Evolutionary conservation across 768 basidiomycete genomes (phyloP).

Genomic region (Mycena venus): DNA sequence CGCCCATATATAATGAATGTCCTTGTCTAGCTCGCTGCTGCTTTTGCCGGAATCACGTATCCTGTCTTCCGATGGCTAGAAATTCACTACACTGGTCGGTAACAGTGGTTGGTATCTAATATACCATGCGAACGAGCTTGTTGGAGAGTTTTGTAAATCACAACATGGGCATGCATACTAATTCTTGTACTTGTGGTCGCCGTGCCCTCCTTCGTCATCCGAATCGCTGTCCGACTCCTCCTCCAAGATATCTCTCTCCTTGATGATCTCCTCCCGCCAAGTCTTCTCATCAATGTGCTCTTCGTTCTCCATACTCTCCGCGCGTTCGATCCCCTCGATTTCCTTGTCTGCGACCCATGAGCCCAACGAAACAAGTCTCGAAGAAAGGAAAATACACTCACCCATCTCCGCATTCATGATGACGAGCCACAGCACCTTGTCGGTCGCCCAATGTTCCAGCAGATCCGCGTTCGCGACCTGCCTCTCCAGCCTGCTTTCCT

Average conservation of each 20-base stretch:
- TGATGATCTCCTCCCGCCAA: constrained; percentile 10
- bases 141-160: background rate
- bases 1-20: background rate
- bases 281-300: constrained; percentile 12
- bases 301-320: constrained; percentile 25
- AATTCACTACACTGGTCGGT: constrained; percentile 54
- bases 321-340: constrained; percentile 37
- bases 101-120: background rate
- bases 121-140: background rate
- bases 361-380: background rate
- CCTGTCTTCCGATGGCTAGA: constrained; percentile 65
- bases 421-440: constrained; percentile 39
- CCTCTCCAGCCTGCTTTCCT: constrained; percentile 27
- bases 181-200: background rate
- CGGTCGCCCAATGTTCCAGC: constrained; percentile 37
- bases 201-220: constrained; percentile 4
- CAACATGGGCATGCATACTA: background rate
- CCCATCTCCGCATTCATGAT: constrained; percentile 39
- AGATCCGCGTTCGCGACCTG: constrained; percentile 37
- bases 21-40: constrained; percentile 54
- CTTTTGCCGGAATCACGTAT: constrained; percentile 60
- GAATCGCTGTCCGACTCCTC: constrained; percentile 18
- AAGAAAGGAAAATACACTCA: constrained; percentile 1
- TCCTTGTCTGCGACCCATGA: constrained; percentile 26
- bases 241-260: constrained; percentile 20